These are phyloP conservation scores for Senna siamea DNA, from an alignment of 306 rosid species.

Conservation along the genomic window DNA sequence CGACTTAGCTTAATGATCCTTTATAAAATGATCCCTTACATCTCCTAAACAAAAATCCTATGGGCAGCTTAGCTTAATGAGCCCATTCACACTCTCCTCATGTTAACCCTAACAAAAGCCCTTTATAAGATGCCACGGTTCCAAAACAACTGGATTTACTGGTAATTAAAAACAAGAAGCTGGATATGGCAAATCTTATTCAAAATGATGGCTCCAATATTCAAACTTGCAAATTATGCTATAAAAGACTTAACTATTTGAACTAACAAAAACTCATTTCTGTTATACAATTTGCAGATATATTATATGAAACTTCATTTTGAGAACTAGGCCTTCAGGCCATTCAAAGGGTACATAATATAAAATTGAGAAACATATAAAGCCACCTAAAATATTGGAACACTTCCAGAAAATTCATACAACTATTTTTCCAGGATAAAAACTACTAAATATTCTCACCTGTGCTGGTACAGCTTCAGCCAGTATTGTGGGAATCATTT, in stretches of 20 bases:
- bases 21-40: not conserved
- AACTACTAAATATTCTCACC: constrained; percentile 52
- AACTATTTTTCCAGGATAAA: constrained; percentile 9
- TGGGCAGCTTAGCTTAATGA: not conserved
- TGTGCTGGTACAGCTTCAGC: constrained; percentile 88
- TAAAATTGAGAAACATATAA: not conserved
- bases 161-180: not conserved
- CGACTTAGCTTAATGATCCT: too few relatives aligned
- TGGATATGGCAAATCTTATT: not conserved
- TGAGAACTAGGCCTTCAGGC: not conserved
- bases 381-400: constrained; percentile 8
- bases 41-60: not conserved
- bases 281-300: not conserved
- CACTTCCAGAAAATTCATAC: constrained; percentile 14
- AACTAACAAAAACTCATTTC: not conserved
- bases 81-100: not conserved
- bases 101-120: not conserved
- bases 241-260: not conserved
- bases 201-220: not conserved
- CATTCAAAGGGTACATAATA: not conserved
- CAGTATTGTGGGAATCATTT: constrained; percentile 67
- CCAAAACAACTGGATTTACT: not conserved
- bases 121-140: not conserved
- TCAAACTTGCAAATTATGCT: not conserved
- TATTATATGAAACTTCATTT: not conserved